These are phyloP conservation scores for Ceratobasidium sp. DNA, from an alignment of 1,284 basidiomycete species.

Conservation along the genomic window DNA sequence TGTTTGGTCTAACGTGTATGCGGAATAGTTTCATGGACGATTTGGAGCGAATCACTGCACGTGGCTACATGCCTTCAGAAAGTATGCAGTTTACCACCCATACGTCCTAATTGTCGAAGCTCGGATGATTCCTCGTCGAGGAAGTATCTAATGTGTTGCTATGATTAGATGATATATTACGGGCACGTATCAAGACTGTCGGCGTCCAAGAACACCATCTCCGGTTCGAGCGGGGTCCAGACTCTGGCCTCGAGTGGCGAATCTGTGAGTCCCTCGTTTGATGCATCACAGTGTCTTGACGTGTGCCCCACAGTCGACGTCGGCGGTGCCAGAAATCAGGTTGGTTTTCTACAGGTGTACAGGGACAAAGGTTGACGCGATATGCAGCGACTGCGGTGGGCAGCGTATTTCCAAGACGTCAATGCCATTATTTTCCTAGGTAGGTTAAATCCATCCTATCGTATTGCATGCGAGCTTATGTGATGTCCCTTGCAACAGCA, in stretches of 20 bases:
- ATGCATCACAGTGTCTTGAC: neutral
- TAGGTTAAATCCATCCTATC: neutral
- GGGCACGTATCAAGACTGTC: conserved; percentile 70
- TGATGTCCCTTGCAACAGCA: conserved; percentile 54
- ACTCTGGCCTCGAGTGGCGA: conserved; percentile 41
- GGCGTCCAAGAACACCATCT: conserved; percentile 72
- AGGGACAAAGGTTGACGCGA: neutral
- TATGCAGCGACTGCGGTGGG: conserved; percentile 48
- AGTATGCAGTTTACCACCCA: conserved; percentile 54
- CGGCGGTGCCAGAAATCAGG: conserved; percentile 20
- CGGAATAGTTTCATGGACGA: conserved; percentile 66
- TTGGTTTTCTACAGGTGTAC: neutral
- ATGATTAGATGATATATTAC: conserved; percentile 65
- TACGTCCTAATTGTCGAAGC: neutral
- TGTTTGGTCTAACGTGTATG: neutral
- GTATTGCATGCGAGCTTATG: neutral
- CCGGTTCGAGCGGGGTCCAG: conserved; percentile 37
- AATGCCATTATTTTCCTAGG: conserved; percentile 69
- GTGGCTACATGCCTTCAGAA: conserved; percentile 64
- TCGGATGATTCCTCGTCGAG: conserved; percentile 22
- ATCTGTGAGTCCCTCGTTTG: conserved; percentile 41
- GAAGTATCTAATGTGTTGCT: conserved; percentile 37
- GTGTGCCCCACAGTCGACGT: conserved; percentile 3
- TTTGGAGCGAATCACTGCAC: conserved; percentile 62
- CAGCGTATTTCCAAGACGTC: conserved; percentile 48